Base-by-base conservation (phyloP, 2,329 filamentous ascomycete genomes). In the Hirsutella thompsonii region DNA sequence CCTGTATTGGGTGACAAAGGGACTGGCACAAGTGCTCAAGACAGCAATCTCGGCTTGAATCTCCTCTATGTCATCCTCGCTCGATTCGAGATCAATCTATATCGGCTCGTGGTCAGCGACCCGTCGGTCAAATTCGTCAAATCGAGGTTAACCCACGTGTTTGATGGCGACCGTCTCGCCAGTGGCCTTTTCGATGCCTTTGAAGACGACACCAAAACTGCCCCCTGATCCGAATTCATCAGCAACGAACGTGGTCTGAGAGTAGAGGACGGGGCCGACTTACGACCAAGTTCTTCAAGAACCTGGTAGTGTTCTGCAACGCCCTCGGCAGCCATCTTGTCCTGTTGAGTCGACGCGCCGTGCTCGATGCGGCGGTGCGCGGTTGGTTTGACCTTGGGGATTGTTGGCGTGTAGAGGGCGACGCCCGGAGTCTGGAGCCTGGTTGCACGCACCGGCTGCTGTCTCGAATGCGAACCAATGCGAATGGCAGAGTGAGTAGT, bases 41-140 rank as follows among this genome's bases (percentile, higher is more conserved):
- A 98, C 83, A 3, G 87, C 83, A 51, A 98, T 96, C 59, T 98
- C 92, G 57, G 94, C 88, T 55, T 98, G 90, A 44, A 98, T 96
- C 58, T 98, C 92, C 61, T 89, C 83, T 44, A 98, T 94, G 58
- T 98, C 92, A 66, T 98, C 92, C 62, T 94, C 90, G 68, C 88
- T 96, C 44, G 90, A 94, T 66, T 98, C 92, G 56, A 98, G 85
- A 61, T 98, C 92, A 61, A 98, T 96, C 88, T 96, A 21, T 28
- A 30, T 3, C 8, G 16, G 26, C 14, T 16, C 23, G n/a, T 4
- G 9, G 20, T 36, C 20, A 26, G 11, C 32, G 32, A 3, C 13
- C 32, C 16, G 32, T 18, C 3, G 16, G n/a, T 16, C 14, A 11
- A n/a, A 26, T 13, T 4, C 1, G 4, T 35, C 3, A 39, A 13